Conservation (phyloP, 163 green algal species). For the Chlorella variabilis region DNA sequence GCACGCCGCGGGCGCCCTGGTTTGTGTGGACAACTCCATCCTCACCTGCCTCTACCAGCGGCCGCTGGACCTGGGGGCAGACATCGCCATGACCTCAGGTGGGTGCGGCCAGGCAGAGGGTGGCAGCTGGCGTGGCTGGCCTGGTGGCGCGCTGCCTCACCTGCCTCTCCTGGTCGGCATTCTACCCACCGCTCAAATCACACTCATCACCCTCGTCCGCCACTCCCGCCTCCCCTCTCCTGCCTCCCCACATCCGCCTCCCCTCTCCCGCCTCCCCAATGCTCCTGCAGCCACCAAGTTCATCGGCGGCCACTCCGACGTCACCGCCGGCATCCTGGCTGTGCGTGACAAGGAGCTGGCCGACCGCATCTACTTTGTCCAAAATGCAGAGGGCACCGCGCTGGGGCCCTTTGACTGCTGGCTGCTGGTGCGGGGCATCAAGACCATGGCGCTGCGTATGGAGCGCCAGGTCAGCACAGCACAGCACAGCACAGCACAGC, state of each 20-base stretch:
- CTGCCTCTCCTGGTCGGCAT: too few species aligned
- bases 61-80: conserved; percentile 93
- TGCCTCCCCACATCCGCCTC: neutral
- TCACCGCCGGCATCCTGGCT: conserved; percentile 93
- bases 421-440: conserved; percentile 93
- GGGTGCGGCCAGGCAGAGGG: conserved; percentile 71
- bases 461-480: conserved; percentile 67
- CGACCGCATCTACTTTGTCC: conserved; percentile 65
- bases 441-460: conserved; percentile 98
- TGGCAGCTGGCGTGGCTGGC: neutral
- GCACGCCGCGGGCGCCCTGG: conserved; percentile 76
- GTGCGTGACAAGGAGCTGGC: conserved; percentile 81
- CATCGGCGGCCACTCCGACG: conserved; percentile 80
- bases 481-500: too few species aligned
- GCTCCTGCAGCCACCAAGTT: conserved; percentile 93
- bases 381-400: conserved; percentile 94
- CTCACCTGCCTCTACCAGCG: conserved; percentile 91
- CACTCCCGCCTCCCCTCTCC: neutral
- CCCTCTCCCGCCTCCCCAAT: neutral
- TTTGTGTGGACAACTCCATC: conserved; percentile 98
- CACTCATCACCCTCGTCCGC: too few species aligned
- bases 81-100: conserved; percentile 95
- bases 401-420: conserved; percentile 97
- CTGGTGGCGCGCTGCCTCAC: too few species aligned
- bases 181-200: too few species aligned